Conservation (phyloP, 2,329 filamentous ascomycete genomes). For the Botrytis squamosa region DNA sequence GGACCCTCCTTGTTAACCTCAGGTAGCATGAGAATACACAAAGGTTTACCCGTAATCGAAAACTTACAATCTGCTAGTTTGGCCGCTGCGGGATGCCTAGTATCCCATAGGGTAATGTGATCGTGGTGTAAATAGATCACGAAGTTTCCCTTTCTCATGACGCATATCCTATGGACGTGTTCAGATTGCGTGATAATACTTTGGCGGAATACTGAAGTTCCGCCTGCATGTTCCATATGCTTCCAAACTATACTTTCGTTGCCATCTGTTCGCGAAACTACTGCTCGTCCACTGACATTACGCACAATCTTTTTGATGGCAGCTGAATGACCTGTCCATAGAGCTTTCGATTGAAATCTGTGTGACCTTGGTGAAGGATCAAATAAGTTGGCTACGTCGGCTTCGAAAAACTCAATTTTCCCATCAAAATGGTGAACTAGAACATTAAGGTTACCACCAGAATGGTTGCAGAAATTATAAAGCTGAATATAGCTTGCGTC, state of each 20-base stretch:
- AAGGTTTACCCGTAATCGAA: slow-evolving; percentile 63
- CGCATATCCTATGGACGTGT: slow-evolving; percentile 76
- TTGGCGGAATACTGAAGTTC: slow-evolving; percentile 60
- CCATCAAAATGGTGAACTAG: slow-evolving; percentile 85
- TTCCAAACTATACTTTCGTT: slow-evolving; percentile 84
- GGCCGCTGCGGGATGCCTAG: slow-evolving; percentile 56
- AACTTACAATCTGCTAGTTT: slow-evolving; percentile 61
- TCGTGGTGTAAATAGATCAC: slow-evolving; percentile 76
- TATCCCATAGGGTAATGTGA: slow-evolving; percentile 77
- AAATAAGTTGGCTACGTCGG: slow-evolving; percentile 75
- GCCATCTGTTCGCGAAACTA: slow-evolving; percentile 76
- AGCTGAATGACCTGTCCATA: slow-evolving; percentile 82
- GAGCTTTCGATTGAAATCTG: slow-evolving; percentile 60
- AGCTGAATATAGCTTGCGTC: slow-evolving; percentile 61
- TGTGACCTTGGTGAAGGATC: slow-evolving; percentile 63
- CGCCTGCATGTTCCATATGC: slow-evolving; percentile 54
- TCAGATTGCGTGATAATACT: slow-evolving; percentile 66
- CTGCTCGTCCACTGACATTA: slow-evolving; percentile 74
- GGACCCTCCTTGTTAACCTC: slow-evolving; percentile 52
- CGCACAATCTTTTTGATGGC: slow-evolving; percentile 83
- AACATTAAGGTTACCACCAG: slow-evolving; percentile 65
- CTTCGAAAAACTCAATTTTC: slow-evolving; percentile 76
- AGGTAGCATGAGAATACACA: slow-evolving; percentile 77
- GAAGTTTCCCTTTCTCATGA: slow-evolving; percentile 74
- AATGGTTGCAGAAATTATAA: slow-evolving; percentile 67